phyloP scores from a whole-genome alignment of 352 stramenopile species.

The Pythium diclinum region DNA sequence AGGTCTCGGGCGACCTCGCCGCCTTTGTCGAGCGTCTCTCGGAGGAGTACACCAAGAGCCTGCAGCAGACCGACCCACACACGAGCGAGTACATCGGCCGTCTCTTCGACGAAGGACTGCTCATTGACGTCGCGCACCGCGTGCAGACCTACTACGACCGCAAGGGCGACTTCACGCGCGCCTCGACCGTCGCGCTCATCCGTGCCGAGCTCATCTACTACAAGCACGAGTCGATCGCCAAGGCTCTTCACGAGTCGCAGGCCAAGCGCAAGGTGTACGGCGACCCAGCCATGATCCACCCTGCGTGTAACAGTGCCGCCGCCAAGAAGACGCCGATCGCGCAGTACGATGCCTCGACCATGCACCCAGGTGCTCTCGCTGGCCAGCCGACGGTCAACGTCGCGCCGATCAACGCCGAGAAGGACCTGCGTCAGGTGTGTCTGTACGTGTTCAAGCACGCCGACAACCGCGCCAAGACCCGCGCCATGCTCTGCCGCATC shows the following conservation, averaged over 20 bases:
- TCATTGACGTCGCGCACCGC: constrained; percentile 84
- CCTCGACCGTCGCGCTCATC: constrained; percentile 89
- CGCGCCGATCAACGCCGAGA: constrained; percentile 61
- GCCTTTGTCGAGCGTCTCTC: constrained; percentile 92
- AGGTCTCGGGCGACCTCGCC: constrained; percentile 86
- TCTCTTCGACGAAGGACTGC: constrained; percentile 91
- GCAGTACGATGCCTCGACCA: constrained; percentile 53
- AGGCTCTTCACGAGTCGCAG: constrained; percentile 69
- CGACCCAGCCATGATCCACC: constrained; percentile 83
- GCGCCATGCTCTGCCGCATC: constrained; percentile 98
- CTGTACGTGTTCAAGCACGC: constrained; percentile 93
- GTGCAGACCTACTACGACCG: constrained; percentile 91
- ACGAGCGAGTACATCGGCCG: constrained; percentile 94
- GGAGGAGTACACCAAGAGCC: constrained; percentile 97
- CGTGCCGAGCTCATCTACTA: constrained; percentile 96
- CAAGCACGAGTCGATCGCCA: constrained; percentile 93
- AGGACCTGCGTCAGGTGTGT: constrained; percentile 87
- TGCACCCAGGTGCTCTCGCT: constrained; percentile 70
- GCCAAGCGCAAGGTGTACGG: constrained; percentile 84
- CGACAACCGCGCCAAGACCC: constrained; percentile 91
- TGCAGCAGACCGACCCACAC: constrained; percentile 97
- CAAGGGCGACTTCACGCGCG: constrained; percentile 68
- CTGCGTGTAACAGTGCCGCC: constrained; percentile 69
- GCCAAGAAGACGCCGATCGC: constrained; percentile 38
- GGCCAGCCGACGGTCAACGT: constrained; percentile 74